Conservation (phyloP, 805 yeast species). For the Saccharomycopsis sp. region DNA sequence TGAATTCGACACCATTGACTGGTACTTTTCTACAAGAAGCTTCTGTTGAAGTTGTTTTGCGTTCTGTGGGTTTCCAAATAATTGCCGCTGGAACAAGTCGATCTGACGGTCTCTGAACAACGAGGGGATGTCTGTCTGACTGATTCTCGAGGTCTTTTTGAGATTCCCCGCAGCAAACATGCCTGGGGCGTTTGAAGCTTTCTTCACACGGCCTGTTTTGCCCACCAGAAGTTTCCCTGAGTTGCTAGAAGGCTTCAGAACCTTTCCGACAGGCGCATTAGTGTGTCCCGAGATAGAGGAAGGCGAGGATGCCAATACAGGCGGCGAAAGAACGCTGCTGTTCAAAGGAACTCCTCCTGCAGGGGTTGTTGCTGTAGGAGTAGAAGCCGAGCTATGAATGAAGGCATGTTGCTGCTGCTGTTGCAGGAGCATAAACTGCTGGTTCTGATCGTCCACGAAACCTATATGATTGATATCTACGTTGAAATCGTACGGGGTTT, state of each 20-base stretch:
- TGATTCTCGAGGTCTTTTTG: slow-evolving; percentile 4
- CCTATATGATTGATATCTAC: slow-evolving; percentile 55
- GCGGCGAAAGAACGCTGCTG: not conserved
- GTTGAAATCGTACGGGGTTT: slow-evolving; percentile 56
- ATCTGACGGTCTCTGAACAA: slow-evolving; percentile 61
- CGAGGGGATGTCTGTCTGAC: slow-evolving; percentile 43
- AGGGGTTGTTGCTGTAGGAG: not conserved
- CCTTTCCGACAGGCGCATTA: not conserved
- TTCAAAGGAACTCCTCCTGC: too few species aligned
- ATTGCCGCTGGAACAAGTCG: slow-evolving; percentile 50
- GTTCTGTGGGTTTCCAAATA: slow-evolving; percentile 1
- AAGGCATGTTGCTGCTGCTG: slow-evolving; percentile 23
- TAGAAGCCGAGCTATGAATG: not conserved
- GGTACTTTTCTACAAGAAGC: not conserved
- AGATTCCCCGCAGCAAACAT: not conserved
- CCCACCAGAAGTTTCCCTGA: not conserved
- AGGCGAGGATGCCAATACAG: not conserved
- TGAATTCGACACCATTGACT: not conserved
- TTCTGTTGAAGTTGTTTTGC: not conserved
- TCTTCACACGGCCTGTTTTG: slow-evolving; percentile 5
- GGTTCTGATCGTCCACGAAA: slow-evolving; percentile 28
- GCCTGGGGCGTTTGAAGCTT: not conserved
- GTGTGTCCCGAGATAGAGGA: not conserved
- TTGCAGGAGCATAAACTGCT: slow-evolving; percentile 23
- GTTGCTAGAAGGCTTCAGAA: not conserved